Percentiles rank a stretch among this genome's conserved stretches.
Evolutionary conservation across 495 filamentous ascomycete genomes (phyloP).

Genomic region (Lophium mytilinum): DNA sequence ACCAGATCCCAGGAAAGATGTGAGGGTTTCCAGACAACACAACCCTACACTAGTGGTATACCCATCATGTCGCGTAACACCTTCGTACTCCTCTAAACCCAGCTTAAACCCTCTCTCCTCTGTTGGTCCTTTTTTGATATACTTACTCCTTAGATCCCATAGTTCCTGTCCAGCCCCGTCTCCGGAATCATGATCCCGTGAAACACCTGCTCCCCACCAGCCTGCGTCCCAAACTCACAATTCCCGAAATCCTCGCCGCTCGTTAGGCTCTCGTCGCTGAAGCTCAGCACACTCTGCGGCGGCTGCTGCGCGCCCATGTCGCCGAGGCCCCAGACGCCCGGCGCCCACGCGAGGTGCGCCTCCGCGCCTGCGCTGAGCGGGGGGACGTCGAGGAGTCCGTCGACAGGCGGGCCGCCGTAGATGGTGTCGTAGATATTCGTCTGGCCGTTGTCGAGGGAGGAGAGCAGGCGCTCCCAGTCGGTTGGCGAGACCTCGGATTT

Average conservation of each 20-base stretch:
- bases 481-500: conserved; percentile 45
- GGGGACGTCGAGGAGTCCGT: conserved; percentile 38
- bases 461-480: conserved; percentile 74
- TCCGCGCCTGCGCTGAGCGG: conserved; percentile 33
- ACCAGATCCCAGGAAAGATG: background rate
- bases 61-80: background rate
- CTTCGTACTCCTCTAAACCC: background rate
- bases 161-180: conserved; percentile 38
- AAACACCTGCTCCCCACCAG: conserved; percentile 34
- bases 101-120: background rate
- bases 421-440: conserved; percentile 78
- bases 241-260: conserved; percentile 35
- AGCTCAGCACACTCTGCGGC: conserved; percentile 62
- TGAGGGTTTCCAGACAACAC: no score
- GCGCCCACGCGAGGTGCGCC: conserved; percentile 42
- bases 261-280: conserved; percentile 68
- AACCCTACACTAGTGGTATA: background rate
- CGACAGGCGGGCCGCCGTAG: conserved; percentile 60
- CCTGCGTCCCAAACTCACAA: conserved; percentile 12
- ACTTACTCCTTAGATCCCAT: conserved; percentile 34
- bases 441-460: conserved; percentile 66
- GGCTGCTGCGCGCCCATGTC: conserved; percentile 19
- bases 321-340: conserved; percentile 40
- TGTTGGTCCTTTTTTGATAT: background rate
- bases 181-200: conserved; percentile 47